Percentiles rank a stretch among this genome's conserved stretches.
These are phyloP conservation scores for Spirogloea muscicola DNA, from an alignment of 139 green algal species.

Conservation along the genomic window DNA sequence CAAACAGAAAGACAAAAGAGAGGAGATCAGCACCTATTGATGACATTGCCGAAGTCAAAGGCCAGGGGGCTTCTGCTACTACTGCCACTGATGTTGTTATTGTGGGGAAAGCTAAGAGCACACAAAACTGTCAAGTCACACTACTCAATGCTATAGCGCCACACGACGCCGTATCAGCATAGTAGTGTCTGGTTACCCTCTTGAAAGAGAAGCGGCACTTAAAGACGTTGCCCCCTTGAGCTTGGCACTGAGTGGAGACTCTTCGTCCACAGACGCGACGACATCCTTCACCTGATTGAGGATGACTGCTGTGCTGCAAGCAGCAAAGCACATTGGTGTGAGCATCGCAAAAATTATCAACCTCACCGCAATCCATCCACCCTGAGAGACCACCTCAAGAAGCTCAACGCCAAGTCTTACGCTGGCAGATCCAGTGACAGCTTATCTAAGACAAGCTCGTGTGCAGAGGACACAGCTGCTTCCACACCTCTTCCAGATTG, in stretches of 20 bases:
- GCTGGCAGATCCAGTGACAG: neutral
- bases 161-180: neutral
- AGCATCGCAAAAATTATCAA: neutral
- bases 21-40: too few species aligned
- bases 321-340: neutral
- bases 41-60: too few species aligned
- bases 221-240: neutral
- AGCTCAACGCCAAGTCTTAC: neutral
- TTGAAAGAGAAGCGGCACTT: neutral
- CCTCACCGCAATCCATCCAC: neutral
- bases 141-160: neutral
- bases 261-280: conserved; percentile 45
- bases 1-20: neutral
- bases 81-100: too few species aligned
- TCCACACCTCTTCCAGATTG: conserved; percentile 31
- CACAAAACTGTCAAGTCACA: neutral
- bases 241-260: conserved; percentile 19
- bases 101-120: too few species aligned
- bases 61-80: too few species aligned
- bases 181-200: neutral
- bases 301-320: conserved; percentile 61
- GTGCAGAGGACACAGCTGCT: neutral
- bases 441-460: neutral
- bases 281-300: conserved; percentile 49
- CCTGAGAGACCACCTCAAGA: neutral